A percentile compares a stretch with the other conserved stretches of the same genome.
Conservation (phyloP, 164 flowering plant genomes). For the Akebia trifoliata region DNA sequence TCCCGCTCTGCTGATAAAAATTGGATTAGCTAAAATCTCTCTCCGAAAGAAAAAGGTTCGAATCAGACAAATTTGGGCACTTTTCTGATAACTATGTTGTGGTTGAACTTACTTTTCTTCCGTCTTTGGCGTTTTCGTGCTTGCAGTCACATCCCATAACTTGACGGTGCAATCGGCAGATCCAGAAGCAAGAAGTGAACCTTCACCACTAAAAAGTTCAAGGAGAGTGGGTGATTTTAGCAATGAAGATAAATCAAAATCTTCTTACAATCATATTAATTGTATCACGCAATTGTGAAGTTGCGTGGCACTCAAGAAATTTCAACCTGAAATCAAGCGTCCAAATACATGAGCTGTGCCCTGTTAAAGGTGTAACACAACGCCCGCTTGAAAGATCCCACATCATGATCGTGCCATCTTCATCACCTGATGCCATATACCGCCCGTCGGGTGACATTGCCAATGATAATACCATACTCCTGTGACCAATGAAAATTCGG, state of each 20-base stretch:
- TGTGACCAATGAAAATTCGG: conserved; percentile 90
- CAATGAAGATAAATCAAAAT: background rate
- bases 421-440: conserved; percentile 98
- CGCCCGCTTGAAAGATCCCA: conserved; percentile 97
- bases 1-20: conserved; percentile 50
- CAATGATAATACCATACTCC: conserved; percentile 82
- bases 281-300: background rate
- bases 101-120: conserved; percentile 71
- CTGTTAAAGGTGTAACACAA: conserved; percentile 77
- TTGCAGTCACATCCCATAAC: conserved; percentile 89
- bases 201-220: conserved; percentile 67
- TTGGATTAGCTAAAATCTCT: background rate
- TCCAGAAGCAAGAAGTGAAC: conserved; percentile 94
- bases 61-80: background rate
- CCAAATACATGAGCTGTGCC: conserved; percentile 95
- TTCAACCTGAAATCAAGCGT: conserved; percentile 81
- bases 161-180: conserved; percentile 98
- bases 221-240: background rate
- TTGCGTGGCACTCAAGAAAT: background rate
- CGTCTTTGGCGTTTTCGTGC: conserved; percentile 48
- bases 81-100: background rate
- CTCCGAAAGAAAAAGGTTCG: background rate
- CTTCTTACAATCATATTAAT: background rate
- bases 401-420: conserved; percentile 98
- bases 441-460: conserved; percentile 99